Evolutionary conservation across 2,329 filamentous ascomycete species (phyloP), one percentile per base, ranked within the genome.

Genomic region (Fusarium brachygibbosum): DNA sequence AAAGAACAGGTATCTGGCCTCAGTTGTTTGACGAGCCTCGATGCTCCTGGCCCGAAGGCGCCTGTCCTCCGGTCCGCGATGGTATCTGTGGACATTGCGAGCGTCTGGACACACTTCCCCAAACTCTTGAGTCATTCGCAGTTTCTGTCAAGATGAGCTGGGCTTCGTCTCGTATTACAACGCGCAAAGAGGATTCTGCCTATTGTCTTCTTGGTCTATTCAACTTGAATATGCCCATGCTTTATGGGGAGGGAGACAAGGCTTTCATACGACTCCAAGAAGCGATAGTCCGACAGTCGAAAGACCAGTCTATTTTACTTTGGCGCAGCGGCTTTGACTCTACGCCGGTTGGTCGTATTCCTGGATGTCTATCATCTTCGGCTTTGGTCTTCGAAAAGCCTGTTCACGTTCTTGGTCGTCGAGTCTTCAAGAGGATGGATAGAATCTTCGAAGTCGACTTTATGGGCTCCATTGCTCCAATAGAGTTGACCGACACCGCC

Each of bases 191-290:
- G 44, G 76, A 77, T 45, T 65, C 74, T 19, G 76, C 76, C 8
- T 77, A 77, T 38, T 76, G 70, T n/a, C 69, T 77, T 10, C 63
- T 77, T 25, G 76, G 76, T 4, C 53, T 77, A 9, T 77, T 77
- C 48, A 67, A 67, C 29, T 57, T 77, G 37, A 77, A 77, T 51
- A 75, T 77, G 66, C 66, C 74, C 3, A 61, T 77, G 48, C 58
- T 77, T 3, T 77, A 77, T 16, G 76, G 75, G 9, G 76, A 77
- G 44, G 76, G 75, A 6, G 46, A 68, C 8, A 75, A 74, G 17
- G 70, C 70, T 12, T 75, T 75, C 34, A 14, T 60, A 2, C 71
- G 73, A 6, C 64, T 75, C 6, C 70, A 75, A 25, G 64, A 75
- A 25, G 70, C 71, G 6, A 74, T 75, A 13, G 51, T 71, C 11